phyloP scores from a whole-genome alignment of 176 grass and related monocot species.

The Dactylis glomerata region DNA sequence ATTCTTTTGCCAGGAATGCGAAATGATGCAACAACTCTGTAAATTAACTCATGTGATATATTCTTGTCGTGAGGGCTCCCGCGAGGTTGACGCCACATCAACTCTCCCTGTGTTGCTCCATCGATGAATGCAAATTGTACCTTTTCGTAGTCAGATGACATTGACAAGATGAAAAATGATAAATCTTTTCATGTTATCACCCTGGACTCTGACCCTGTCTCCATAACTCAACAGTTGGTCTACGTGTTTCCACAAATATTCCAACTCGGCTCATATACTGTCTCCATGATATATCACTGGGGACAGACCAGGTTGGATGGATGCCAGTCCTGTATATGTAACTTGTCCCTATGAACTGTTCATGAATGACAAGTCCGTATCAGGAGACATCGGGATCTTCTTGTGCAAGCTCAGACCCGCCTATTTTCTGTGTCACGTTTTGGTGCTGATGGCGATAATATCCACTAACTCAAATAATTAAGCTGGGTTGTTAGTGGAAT shows the following conservation, averaged over 20 bases:
- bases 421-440: background rate
- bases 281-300: slow-evolving; percentile 10
- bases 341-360: background rate
- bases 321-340: slow-evolving; percentile 17
- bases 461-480: slow-evolving; percentile 12
- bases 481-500: background rate
- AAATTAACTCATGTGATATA: slow-evolving; percentile 24
- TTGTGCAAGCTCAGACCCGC: slow-evolving; percentile 1
- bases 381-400: slow-evolving; percentile 11
- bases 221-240: background rate
- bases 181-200: slow-evolving; percentile 12
- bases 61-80: slow-evolving; percentile 4
- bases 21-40: slow-evolving; percentile 33
- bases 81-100: slow-evolving; percentile 11
- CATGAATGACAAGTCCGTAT: slow-evolving; percentile 16
- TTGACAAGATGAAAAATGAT: slow-evolving; percentile 5
- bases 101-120: background rate
- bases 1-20: background rate
- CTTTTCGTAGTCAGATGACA: slow-evolving; percentile 15
- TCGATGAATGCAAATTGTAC: background rate
- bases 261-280: slow-evolving; percentile 14
- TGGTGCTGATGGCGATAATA: slow-evolving; percentile 5
- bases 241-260: slow-evolving; percentile 33
- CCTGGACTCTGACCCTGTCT: slow-evolving; percentile 11
- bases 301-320: slow-evolving; percentile 22